Evolutionary conservation across 257 asterid species (phyloP).

Genomic region (Capsicum rhomboideum): DNA sequence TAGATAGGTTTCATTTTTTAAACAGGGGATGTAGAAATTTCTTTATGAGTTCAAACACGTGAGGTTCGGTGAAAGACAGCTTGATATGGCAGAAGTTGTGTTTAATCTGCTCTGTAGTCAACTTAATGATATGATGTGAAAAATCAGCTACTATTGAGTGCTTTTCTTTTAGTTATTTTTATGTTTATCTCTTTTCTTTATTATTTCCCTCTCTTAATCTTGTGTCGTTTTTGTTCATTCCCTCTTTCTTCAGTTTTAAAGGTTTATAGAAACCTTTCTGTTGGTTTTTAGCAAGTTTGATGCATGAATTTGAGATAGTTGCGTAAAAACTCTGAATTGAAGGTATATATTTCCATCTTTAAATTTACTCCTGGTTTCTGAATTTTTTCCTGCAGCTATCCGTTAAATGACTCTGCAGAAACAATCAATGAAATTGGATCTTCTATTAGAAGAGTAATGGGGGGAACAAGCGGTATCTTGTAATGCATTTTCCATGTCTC

Average conservation of each 20-base stretch:
- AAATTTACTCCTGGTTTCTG: neutral
- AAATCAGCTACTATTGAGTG: neutral
- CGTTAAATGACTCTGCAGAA: conserved; percentile 91
- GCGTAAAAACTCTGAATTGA: neutral
- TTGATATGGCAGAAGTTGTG: neutral
- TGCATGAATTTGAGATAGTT: neutral
- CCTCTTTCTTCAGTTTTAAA: neutral
- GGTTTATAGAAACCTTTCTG: neutral
- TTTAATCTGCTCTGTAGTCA: neutral
- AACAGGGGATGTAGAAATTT: neutral
- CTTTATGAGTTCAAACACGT: neutral
- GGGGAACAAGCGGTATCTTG: conserved; percentile 98
- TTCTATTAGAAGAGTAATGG: conserved; percentile 90
- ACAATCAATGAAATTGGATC: conserved; percentile 71
- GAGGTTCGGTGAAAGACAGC: neutral
- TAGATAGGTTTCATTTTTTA: neutral
- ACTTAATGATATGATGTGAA: neutral
- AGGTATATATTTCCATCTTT: neutral
- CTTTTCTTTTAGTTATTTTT: neutral
- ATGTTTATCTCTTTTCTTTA: neutral
- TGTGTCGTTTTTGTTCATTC: neutral
- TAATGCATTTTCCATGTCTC: conserved; percentile 17
- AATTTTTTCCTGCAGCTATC: conserved; percentile 56
- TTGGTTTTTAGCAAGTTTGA: neutral
- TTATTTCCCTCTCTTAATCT: neutral